phyloP scores from a whole-genome alignment of 495 filamentous ascomycete genomes.

The Barbatosphaeria neglecta region DNA sequence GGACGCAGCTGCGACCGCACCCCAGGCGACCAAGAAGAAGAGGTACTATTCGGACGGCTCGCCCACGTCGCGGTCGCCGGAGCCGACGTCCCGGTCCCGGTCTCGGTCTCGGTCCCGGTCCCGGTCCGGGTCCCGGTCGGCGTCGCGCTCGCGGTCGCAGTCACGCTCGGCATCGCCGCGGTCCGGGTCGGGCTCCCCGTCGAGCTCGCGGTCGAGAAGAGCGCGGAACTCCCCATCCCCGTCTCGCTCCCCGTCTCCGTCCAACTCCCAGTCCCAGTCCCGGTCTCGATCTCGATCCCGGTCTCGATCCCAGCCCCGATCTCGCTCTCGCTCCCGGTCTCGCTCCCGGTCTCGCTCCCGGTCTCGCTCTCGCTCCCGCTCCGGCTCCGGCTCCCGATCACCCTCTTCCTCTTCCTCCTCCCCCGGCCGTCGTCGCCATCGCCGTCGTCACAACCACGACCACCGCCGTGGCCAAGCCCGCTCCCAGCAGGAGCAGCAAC shows the following conservation, averaged over 20 bases:
- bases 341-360: conserved; percentile 28
- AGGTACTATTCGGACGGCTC: conserved; percentile 26
- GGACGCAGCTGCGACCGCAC: conserved; percentile 6
- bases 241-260: conserved; percentile 28
- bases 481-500: neutral
- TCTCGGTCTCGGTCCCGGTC: conserved; percentile 30
- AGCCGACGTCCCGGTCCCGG: conserved; percentile 2
- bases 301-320: conserved; percentile 5
- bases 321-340: conserved; percentile 29
- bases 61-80: conserved; percentile 12
- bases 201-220: conserved; percentile 12
- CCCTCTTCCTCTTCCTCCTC: conserved; percentile 7
- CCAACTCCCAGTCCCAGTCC: conserved; percentile 28
- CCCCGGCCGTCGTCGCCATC: conserved; percentile 1
- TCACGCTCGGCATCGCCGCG: conserved; percentile 4
- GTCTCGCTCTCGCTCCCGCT: conserved; percentile 9
- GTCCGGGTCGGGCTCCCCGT: no score
- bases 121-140: conserved; percentile 26
- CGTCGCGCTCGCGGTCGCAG: conserved; percentile 11
- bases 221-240: neutral
- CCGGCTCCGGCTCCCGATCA: conserved; percentile 7
- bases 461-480: conserved; percentile 1
- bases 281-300: conserved; percentile 10
- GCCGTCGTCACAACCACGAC: neutral
- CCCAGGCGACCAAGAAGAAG: conserved; percentile 10